These are phyloP conservation scores for Trichoderma orchidacearum DNA, from an alignment of 495 filamentous ascomycete species.

Conservation along the genomic window DNA sequence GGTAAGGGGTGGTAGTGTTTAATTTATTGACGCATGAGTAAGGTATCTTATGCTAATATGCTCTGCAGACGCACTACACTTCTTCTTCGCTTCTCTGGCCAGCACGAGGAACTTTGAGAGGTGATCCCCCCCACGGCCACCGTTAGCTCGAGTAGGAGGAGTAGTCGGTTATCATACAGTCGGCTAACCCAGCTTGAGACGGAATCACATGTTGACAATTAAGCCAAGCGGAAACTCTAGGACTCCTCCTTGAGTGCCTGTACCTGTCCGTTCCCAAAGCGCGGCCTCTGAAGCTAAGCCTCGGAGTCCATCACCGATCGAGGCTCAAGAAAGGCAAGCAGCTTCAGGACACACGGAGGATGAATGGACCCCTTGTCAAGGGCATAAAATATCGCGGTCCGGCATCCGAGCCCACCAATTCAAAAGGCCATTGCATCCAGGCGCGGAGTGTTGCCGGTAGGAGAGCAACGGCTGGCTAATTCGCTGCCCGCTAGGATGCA, in stretches of 20 bases:
- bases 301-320: background rate
- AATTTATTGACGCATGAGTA: background rate
- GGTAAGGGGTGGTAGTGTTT: background rate
- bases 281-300: background rate
- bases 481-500: background rate
- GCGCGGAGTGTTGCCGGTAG: background rate
- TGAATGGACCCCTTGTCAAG: background rate
- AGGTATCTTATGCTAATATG: background rate
- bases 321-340: background rate
- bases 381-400: background rate
- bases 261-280: background rate
- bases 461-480: background rate
- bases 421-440: background rate
- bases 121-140: no score
- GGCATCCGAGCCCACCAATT: background rate
- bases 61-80: background rate
- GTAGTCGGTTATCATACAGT: no score
- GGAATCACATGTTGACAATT: background rate
- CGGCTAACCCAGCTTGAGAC: background rate
- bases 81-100: background rate
- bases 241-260: background rate
- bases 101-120: no score
- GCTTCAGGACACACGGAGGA: background rate
- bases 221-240: no score
- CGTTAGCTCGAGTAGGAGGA: no score